Base-by-base conservation (phyloP, 768 basidiomycete species). In the Termitomyces sp. region DNA sequence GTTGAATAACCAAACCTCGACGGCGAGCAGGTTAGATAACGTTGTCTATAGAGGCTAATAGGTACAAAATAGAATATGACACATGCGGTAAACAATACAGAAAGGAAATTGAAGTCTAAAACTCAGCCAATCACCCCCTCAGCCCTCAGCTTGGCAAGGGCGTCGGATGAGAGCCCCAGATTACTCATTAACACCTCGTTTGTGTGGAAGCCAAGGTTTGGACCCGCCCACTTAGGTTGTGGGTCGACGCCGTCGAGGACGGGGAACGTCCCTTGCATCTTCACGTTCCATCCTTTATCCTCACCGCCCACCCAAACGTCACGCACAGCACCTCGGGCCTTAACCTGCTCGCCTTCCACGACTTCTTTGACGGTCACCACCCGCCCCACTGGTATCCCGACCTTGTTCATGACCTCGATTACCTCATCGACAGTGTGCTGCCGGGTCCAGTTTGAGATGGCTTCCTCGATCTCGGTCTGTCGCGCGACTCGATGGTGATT, bases 181-280 rank as follows among this genome's bases (percentile, higher is more conserved):
- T 81, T 77, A 0, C 68, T 62, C 57, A 48, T 73, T 57, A 85
- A 63, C 20, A 84, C 75, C 44, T 79, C 74, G 18, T 80, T 74
- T 0, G 83, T 85, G 65, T 84, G 83, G 53, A 72, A 68, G 4
- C 87, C 87, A n/a, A 88, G 71, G 59, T 86, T 76, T 2, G 86
- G 87, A 0, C 86, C 87, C 28, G 85, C 86, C 86, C 86, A 88
- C 60, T 75, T 78, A 1, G 86, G 85, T 62, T 74, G 74, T 5
- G 80, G 70, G 44, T 84, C 76, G 28, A 80, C 80, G 15, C 83
- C 85, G 57, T 86, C 80, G 54, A 89, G 67, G 52, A 83, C 68
- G 7, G 87, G 87, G 60, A 84, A 84, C 28, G 85, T 84, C 28
- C 78, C 78, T 41, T 79, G 76, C 84, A 89, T 86, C 69, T 86